phyloP scores from a whole-genome alignment of 2,329 filamentous ascomycete species.

The Aspergillus intermedius region DNA sequence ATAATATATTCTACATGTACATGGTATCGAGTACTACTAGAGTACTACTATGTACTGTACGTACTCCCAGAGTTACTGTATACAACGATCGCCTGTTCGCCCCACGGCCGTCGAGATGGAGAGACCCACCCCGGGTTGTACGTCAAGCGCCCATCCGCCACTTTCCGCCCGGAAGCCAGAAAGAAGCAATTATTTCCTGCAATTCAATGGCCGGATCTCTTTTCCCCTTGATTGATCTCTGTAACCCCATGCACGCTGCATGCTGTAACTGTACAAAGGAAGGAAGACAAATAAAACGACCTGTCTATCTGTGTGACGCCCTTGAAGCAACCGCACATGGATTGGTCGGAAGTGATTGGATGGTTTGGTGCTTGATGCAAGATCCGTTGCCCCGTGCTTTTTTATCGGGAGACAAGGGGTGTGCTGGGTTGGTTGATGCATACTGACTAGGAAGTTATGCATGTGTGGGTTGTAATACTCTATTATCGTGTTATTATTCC shows the following conservation, averaged over 20 bases:
- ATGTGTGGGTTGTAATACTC: neutral
- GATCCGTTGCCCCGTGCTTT: conserved; percentile 17
- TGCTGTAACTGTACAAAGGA: neutral
- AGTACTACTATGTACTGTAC: too few relatives aligned
- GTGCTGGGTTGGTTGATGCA: conserved; percentile 2
- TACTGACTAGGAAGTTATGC: neutral
- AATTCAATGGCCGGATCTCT: conserved; percentile 2
- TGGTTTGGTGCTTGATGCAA: conserved; percentile 8
- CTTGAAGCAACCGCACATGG: too few relatives aligned
- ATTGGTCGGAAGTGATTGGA: too few relatives aligned
- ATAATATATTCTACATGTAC: too few relatives aligned
- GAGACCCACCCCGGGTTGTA: neutral
- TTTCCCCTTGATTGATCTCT: neutral
- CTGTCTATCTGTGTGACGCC: too few relatives aligned
- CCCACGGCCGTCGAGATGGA: neutral
- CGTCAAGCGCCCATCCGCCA: neutral
- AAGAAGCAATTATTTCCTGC: neutral
- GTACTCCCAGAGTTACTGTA: too few relatives aligned
- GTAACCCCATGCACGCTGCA: neutral
- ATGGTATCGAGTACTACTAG: neutral
- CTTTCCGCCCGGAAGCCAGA: neutral
- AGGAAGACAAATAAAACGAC: too few relatives aligned
- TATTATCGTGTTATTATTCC: too few relatives aligned
- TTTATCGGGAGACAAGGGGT: neutral
- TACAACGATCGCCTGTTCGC: neutral